Evolutionary conservation across 2,329 filamentous ascomycete genomes (phyloP), one percentile per base, ranked within the genome.

Genomic region (Cyanodermella asteris): DNA sequence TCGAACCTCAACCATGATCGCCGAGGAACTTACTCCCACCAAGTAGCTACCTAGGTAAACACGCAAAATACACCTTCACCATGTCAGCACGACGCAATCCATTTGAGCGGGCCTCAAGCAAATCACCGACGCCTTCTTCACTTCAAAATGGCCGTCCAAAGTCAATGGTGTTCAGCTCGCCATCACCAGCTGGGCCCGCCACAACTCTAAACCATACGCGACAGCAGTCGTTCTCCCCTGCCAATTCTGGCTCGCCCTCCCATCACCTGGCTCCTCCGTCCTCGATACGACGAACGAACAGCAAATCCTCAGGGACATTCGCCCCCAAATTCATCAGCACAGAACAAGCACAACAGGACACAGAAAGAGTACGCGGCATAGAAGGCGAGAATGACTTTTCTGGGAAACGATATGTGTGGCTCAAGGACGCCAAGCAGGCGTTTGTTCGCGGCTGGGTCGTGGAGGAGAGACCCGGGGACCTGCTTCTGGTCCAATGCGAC

Each of bases 341-440:
- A 0, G 81, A 91, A 35, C 77, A 82, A 35, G 55, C 76, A 47
- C 61, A 68, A 36, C 56, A 57, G 25, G 53, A 53, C 2, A 54
- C 56, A 16, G 61, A 65, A 31, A 48, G 53, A 31, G 56, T 69
- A 16, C 55, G 59, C 12, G 75, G 78, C 11, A 81, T 93, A 31
- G 90, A 97, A 50, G 87, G 87, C 34, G 84, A 93, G 44, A 94
- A 93, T 46, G 87, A 97, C 58, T 94, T 97, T 48, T 97, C 87
- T 0, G 90, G 87, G 29, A 94, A 90, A 55, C 69, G 87, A 55
- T 97, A 94, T 56, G 82, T 97, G 35, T 97, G 87, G 90, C 59
- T 97, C 43, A 77, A 74, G 48, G 82, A 97, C 50, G 61, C 77
- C 2, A 65, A 82, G 40, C 62, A 64, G 28, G 87, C 87, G 2